Percentiles rank a stretch among this genome's conserved stretches.
phyloP scores from a whole-genome alignment of 371 early-diverging fungal species.

The Dichotomocladium elegans region DNA sequence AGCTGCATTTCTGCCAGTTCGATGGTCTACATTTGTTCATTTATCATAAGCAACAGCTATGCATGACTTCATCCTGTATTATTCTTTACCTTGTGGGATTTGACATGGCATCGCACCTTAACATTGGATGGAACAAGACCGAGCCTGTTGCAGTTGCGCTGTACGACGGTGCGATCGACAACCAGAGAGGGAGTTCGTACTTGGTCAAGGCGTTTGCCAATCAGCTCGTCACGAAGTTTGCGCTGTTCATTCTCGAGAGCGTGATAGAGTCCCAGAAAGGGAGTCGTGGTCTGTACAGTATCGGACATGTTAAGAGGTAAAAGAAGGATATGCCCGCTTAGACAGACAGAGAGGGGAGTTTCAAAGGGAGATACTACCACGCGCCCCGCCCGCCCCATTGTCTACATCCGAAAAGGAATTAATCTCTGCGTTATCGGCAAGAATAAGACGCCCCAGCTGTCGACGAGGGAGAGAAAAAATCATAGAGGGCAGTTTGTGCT shows the following conservation, averaged over 20 bases:
- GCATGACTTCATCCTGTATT: background rate
- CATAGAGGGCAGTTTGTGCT: too few relatives aligned
- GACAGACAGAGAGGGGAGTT: too few relatives aligned
- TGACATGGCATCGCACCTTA: constrained; percentile 39
- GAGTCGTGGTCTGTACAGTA: background rate
- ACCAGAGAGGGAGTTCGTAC: constrained; percentile 39
- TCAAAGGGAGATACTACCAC: too few relatives aligned
- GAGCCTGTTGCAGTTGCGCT: constrained; percentile 28
- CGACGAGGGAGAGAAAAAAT: too few relatives aligned
- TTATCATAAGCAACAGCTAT: background rate
- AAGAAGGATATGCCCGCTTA: background rate
- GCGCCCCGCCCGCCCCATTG: too few relatives aligned
- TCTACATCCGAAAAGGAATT: too few relatives aligned
- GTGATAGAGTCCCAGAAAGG: background rate
- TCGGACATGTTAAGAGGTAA: background rate
- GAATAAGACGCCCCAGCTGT: too few relatives aligned
- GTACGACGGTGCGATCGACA: constrained; percentile 24
- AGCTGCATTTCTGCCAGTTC: constrained; percentile 39
- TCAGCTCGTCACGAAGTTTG: background rate
- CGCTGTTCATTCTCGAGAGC: background rate
- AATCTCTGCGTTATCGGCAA: too few relatives aligned
- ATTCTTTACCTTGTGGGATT: constrained; percentile 41
- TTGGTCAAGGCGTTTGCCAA: constrained; percentile 31
- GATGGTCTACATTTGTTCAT: constrained; percentile 17
- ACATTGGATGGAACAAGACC: constrained; percentile 14